These are phyloP conservation scores for Alternaria solani DNA, from an alignment of 2,329 filamentous ascomycete genomes.

Conservation along the genomic window DNA sequence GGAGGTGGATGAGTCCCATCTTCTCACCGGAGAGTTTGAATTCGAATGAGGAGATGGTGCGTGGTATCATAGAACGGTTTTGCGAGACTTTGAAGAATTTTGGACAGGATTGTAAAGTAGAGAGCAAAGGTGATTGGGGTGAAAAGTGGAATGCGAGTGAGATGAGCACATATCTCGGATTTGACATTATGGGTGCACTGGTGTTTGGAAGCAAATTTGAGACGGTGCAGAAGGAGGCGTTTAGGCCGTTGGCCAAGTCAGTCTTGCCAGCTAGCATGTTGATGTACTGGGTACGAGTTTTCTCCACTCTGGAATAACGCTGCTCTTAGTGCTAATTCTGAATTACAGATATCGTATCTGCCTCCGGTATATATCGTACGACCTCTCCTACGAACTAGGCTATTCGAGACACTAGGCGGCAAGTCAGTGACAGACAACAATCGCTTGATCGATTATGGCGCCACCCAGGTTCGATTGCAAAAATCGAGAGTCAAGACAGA, in stretches of 20 bases:
- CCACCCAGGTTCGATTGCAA: slow-evolving; percentile 19
- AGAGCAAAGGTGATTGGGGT: slow-evolving; percentile 43
- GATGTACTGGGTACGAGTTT: slow-evolving; percentile 32
- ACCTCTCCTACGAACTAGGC: slow-evolving; percentile 27
- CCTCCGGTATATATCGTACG: slow-evolving; percentile 24
- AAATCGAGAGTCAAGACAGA: slow-evolving; percentile 2
- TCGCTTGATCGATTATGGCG: slow-evolving; percentile 32
- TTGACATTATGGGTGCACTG: slow-evolving; percentile 58
- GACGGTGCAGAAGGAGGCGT: slow-evolving; percentile 42
- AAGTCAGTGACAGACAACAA: slow-evolving; percentile 35
- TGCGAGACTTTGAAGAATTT: slow-evolving; percentile 29
- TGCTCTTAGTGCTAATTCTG: slow-evolving; percentile 19
- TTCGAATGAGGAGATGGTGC: slow-evolving; percentile 51
- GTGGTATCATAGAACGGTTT: slow-evolving; percentile 48
- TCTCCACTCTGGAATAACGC: slow-evolving; percentile 17
- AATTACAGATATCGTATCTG: neutral
- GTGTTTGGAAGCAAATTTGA: slow-evolving; percentile 49
- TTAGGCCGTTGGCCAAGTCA: slow-evolving; percentile 37
- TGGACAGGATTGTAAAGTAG: neutral
- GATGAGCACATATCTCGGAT: slow-evolving; percentile 51
- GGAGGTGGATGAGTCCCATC: slow-evolving; percentile 52
- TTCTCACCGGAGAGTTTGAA: slow-evolving; percentile 53
- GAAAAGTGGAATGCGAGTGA: slow-evolving; percentile 51
- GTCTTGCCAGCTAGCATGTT: slow-evolving; percentile 30
- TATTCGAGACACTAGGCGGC: slow-evolving; percentile 31